phyloP scores from a whole-genome alignment of 306 rosid genomes.

The Citrullus mucosospermus region DNA sequence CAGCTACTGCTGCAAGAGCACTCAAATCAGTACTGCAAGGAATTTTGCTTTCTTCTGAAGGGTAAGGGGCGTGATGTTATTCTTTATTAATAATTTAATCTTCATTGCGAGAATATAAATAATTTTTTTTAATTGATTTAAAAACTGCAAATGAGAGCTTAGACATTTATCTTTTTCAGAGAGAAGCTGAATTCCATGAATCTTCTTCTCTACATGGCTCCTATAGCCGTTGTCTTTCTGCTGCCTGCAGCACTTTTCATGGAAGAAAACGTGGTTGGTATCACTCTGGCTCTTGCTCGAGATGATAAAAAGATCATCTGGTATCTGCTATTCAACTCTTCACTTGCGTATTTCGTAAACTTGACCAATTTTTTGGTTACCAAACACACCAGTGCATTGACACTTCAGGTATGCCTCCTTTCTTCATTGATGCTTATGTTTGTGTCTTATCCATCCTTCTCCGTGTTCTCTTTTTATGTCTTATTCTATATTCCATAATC shows the following conservation, averaged over 20 bases:
- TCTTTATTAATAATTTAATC: neutral
- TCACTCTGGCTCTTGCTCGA: slow-evolving; percentile 95
- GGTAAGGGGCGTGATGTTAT: slow-evolving; percentile 31
- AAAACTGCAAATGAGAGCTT: neutral
- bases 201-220: slow-evolving; percentile 98
- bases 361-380: slow-evolving; percentile 98
- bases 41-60: slow-evolving; percentile 93
- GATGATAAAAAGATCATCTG: slow-evolving; percentile 88
- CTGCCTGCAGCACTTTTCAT: slow-evolving; percentile 93
- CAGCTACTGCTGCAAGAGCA: slow-evolving; percentile 98
- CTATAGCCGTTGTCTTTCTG: slow-evolving; percentile 93
- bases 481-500: neutral
- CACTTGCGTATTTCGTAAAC: slow-evolving; percentile 90
- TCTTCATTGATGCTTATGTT: slow-evolving; percentile 3
- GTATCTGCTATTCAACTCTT: slow-evolving; percentile 87
- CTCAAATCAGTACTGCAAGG: slow-evolving; percentile 92
- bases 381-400: slow-evolving; percentile 95
- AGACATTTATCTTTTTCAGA: slow-evolving; percentile 20
- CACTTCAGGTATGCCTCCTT: slow-evolving; percentile 75
- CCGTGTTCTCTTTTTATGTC: neutral
- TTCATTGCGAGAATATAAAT: neutral
- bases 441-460: neutral
- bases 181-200: slow-evolving; percentile 99
- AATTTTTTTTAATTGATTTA: slow-evolving; percentile 6
- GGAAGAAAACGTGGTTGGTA: slow-evolving; percentile 98